These are phyloP conservation scores for Saccharomycopsis sp. DNA, from an alignment of 805 yeast species.

Conservation along the genomic window DNA sequence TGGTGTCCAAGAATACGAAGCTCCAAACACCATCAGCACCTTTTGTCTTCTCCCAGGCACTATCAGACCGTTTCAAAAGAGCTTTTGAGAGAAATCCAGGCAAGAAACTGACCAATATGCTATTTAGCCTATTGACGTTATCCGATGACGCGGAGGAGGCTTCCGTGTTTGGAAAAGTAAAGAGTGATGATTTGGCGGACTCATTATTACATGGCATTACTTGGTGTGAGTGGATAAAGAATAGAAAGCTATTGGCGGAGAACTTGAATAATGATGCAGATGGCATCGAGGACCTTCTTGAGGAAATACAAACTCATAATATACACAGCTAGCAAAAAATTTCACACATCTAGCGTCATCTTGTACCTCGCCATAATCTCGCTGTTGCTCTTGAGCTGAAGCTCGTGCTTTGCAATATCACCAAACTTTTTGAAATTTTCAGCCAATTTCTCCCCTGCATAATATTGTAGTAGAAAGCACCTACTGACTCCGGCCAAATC, in stretches of 20 bases:
- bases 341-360: too few relatives aligned
- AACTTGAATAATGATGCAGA: slow-evolving; percentile 1
- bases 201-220: slow-evolving; percentile 53
- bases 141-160: background rate
- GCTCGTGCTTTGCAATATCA: slow-evolving; percentile 5
- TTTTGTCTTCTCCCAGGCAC: too few relatives aligned
- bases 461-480: slow-evolving; percentile 2
- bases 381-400: slow-evolving; percentile 7
- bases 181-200: slow-evolving; percentile 61
- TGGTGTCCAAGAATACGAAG: background rate
- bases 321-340: too few relatives aligned
- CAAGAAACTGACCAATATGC: background rate
- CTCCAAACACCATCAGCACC: too few relatives aligned
- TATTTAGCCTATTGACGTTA: background rate
- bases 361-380: too few relatives aligned
- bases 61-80: background rate
- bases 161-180: slow-evolving; percentile 26
- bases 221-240: slow-evolving; percentile 36
- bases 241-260: slow-evolving; percentile 2
- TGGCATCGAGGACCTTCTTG: background rate
- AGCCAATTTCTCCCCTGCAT: slow-evolving; percentile 8
- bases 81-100: background rate
- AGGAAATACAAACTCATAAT: background rate
- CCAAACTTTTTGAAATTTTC: slow-evolving; percentile 13
- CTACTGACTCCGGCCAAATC: background rate